Evolutionary conservation across 192 early-diverging fungal genomes (phyloP), one percentile per base, ranked within the genome.

Genomic region (Lobosporangium transversale): DNA sequence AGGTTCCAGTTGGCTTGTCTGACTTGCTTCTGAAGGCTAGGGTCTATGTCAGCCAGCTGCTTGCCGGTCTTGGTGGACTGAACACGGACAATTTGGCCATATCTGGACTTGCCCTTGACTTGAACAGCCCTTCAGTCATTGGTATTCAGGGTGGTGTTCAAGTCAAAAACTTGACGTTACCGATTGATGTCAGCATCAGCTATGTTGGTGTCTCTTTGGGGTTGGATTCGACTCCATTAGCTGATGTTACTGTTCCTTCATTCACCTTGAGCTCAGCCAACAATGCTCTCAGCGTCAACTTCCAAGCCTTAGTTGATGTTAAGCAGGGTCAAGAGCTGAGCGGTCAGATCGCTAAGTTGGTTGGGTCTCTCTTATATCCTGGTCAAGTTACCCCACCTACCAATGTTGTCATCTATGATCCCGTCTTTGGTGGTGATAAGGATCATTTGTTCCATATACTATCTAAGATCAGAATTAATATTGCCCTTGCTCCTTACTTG

Each of bases 71-170:
- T 24, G 65, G 73, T 45, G 73, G 73, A 23, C 32, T 76, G 35
- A 75, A 49, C 55, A 50, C 48, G 44, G 58, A 62, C 65, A 76
- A 49, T 24, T 37, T 76, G 27, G 58, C 45, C 10, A 26, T 76
- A 9, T 67, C 73, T 52, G 64, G 64, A 18, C 36, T 76, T 7
- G 73, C 67, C 26, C 29, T 76, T 20, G 73, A 76, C 53, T 42
- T 76, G 58, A 76, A 76, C 65, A 76, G 54, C 53, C 73, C 73
- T 30, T 76, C 73, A 8, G 36, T 67, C 53, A 76, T 76, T 36
- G 50, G 33, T 27, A 23, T 67, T 53, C 58, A 66, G 37, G 73
- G 64, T 36, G 73, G 73, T 43, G n/a, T 76, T 30, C 30, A 54
- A 33, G 21, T 67, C 40, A 56, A 62, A 33, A 62, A 62, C 64